A percentile compares a stretch with the other conserved stretches of the same genome.
Conservation (phyloP, 352 stramenopile genomes). For the Globisporangium polare region DNA sequence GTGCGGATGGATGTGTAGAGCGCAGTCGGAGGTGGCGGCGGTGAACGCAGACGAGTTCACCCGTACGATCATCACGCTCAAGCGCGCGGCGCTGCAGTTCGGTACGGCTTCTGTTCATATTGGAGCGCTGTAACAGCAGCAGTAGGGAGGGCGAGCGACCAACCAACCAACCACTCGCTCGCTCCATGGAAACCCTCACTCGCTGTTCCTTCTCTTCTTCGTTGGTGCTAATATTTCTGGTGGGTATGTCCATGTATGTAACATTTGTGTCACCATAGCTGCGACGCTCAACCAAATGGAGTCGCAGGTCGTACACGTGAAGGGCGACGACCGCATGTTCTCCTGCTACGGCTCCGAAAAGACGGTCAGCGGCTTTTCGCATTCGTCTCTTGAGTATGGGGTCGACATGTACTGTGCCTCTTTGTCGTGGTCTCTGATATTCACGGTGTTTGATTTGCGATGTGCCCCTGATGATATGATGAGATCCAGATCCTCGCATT, state of each 20-base stretch:
- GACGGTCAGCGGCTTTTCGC: slow-evolving; percentile 37
- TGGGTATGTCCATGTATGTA: background rate
- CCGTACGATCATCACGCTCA: slow-evolving; percentile 75
- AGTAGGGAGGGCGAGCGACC: background rate
- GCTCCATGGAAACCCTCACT: background rate
- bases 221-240: background rate
- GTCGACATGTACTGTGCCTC: background rate
- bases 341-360: slow-evolving; percentile 76
- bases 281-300: slow-evolving; percentile 80
- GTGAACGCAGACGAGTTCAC: slow-evolving; percentile 77
- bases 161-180: background rate
- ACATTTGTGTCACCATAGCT: slow-evolving; percentile 23
- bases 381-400: background rate
- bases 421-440: background rate
- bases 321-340: slow-evolving; percentile 81
- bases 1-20: slow-evolving; percentile 31
- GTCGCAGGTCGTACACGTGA: slow-evolving; percentile 79
- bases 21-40: slow-evolving; percentile 60
- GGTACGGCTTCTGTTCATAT: slow-evolving; percentile 28
- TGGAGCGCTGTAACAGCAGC: background rate
- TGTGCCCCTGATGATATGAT: too few relatives aligned
- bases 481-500: slow-evolving; percentile 88
- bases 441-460: background rate
- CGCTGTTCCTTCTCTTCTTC: background rate
- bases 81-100: slow-evolving; percentile 76